Evolutionary conservation across 257 asterid species (phyloP), one percentile per base, ranked within the genome.

Genomic region (Jacaranda mimosifolia): DNA sequence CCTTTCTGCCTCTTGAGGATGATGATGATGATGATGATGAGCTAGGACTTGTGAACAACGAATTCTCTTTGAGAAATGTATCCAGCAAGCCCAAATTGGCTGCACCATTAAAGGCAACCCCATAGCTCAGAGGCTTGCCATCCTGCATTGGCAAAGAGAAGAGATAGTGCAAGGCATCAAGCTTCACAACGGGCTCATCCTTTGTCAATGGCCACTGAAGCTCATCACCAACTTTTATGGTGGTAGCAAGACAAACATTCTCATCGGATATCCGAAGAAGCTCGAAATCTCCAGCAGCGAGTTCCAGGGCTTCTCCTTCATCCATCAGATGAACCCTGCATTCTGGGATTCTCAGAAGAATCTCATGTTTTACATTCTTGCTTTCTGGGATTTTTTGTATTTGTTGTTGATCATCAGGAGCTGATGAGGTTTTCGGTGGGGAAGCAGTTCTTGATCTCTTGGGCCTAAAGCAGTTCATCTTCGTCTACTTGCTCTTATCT

Each of bases 151-250:
- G 98, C 85, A 93, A 48, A 6, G 98, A 88, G 82, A 91, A 93
- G 13, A 93, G 84, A 67, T 93, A 89, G 76, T 86, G 83, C 35
- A 80, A 68, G 15, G 88, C 83, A 73, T 85, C 92, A 17, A 91
- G 88, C 83, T 91, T 91, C 26, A 93, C 96, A 8, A 93, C 86
- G 1, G 98, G 98, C 81, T 91, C 97, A 68, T 91, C 98, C 81
- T 84, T 90, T 1, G 97, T 88, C 42, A 93, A 74, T 0, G 98
- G 96, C 98, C 97, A 93, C 35, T 93, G 97, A 43, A 93, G 92
- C 59, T 87, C 93, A 15, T 83, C 86, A 3, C 93, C 96, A 35
- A 91, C 90, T 80, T 89, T 91, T 3, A 91, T 63, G 58, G 85
- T 77, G 10, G 96, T 91, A 4, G 97, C 98, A 11, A 93, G 83